Base-by-base conservation (phyloP, 805 yeast species). In the Starmera dryadoides region DNA sequence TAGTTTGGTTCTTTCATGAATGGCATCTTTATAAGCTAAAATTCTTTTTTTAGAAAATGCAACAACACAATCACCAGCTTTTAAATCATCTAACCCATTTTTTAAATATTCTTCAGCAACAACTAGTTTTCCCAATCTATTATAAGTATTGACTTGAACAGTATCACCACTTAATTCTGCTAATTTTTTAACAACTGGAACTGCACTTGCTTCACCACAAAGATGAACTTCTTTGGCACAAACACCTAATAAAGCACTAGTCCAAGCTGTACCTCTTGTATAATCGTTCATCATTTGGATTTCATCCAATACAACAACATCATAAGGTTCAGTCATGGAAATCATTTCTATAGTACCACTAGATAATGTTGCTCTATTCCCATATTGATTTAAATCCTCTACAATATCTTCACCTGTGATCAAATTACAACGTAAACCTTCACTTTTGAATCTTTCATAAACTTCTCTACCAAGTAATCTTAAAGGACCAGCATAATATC, bases 351-450 rank as follows among this genome's bases (percentile, higher is more conserved):
- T 81, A 0, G 98, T 93, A 3, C 97, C 95, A 10, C 93, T 77
- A 1, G 91, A 78, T 15, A 88, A 59, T 2, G 76, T 74, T 6
- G 96, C 91, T n/a, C 71, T 66, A 37, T 76, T 75, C 2, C 96
- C 96, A 45, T 63, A 68, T 28, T 68, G 71, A 55, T 86, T 95
- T 4, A 74, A 47, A 42, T 80, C 83, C 3, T 80, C 75, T 14
- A 86, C 69, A 12, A 91, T 79, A 58, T 93, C 97, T 53, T 93
- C 99, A n/a, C 99, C 99, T 0, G 99, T 93, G 30, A 87, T 66
- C 37, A 93, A 64, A 59, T 89, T 93, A 60, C 97, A 89, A 21
- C 79, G 64, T 2, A 80, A 62, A 0, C 81, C 81, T 38, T 80
- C 77, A 2, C 58, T 53, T 44, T 80, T 78, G 60, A 89, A 85